Percentiles rank a stretch among this genome's conserved stretches.
Conservation (phyloP, 129 eudicot genomes). For the Pittosporum tobira region DNA sequence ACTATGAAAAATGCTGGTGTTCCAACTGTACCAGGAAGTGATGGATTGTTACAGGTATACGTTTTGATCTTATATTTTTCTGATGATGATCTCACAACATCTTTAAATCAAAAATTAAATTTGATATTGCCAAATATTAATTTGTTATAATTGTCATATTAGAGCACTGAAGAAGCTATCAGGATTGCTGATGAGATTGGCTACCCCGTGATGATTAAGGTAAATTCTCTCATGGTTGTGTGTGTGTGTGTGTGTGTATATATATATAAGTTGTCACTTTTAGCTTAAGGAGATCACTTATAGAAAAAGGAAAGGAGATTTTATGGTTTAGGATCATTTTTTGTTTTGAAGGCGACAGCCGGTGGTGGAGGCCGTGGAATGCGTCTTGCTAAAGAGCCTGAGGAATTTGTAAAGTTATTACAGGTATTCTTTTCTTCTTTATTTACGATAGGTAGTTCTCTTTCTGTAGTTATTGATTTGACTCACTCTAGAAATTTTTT, state of each 20-base stretch:
- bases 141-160: conserved; percentile 7
- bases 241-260: no score
- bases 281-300: background rate
- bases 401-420: conserved; percentile 84
- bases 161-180: conserved; percentile 88
- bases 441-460: no score
- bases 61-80: conserved; percentile 2
- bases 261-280: background rate
- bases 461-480: background rate
- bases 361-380: conserved; percentile 99
- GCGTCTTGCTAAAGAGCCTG: conserved; percentile 98
- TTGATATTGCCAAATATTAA: conserved; percentile 1
- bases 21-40: conserved; percentile 98
- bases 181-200: conserved; percentile 78
- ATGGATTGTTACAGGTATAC: conserved; percentile 71
- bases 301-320: background rate
- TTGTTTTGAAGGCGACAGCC: conserved; percentile 81
- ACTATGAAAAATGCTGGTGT: conserved; percentile 99
- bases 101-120: conserved; percentile 2
- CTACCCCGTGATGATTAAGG: conserved; percentile 97
- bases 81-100: background rate
- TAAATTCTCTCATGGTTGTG: conserved; percentile 16
- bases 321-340: conserved; percentile 8
- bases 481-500: no score
- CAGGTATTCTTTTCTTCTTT: conserved; percentile 56